Base-by-base conservation (phyloP, 2,329 filamentous ascomycete genomes). In the Bisporella sp. region DNA sequence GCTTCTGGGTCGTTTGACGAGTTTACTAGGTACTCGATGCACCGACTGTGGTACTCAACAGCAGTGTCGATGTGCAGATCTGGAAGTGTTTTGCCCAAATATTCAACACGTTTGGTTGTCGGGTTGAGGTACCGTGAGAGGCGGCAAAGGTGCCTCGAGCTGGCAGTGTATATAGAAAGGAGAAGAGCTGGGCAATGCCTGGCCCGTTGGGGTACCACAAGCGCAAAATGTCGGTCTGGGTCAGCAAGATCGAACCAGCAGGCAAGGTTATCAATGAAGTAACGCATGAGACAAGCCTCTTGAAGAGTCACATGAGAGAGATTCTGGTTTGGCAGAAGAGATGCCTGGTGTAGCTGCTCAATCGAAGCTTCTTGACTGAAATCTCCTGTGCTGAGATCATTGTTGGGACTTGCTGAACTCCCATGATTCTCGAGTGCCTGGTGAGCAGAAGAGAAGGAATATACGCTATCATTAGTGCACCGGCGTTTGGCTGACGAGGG, bases 171-270 rank as follows among this genome's bases (percentile, higher is more conserved):
- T 55, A 61, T 60, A 5, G 59, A 57, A 40, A 56, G 53, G 12
- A 60, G 52, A 13, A 75, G 56, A 13, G 72, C 64, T 0, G 69
- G 67, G 39, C 68, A 71, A 30, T 63, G 56, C 3, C 66, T 64
- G 5, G 70, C 71, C 46, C 69, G 59, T 35, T 68, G 65, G 3
- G 71, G 71, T 2, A 73, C 68, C 28, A 69, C 66, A 11, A 64
- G 64, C 3, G 63, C 65, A 53, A 73, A 73, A 57, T 72, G 68
- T 5, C 65, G 63, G 31, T 67, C 62, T 8, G 63, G 64, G 41
- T 73, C 71, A 51, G 70, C 72, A 4, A 69, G 59, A 52, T 73
- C 71, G 52, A 73, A 68, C 60, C 60, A 61, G 28, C 49, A 52
- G 13, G 59, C 57, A 3, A 62, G 42, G 21, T 58, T 56, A 51